Base-by-base conservation (phyloP, 148 eudicot species). In the Persicaria maculosa region DNA sequence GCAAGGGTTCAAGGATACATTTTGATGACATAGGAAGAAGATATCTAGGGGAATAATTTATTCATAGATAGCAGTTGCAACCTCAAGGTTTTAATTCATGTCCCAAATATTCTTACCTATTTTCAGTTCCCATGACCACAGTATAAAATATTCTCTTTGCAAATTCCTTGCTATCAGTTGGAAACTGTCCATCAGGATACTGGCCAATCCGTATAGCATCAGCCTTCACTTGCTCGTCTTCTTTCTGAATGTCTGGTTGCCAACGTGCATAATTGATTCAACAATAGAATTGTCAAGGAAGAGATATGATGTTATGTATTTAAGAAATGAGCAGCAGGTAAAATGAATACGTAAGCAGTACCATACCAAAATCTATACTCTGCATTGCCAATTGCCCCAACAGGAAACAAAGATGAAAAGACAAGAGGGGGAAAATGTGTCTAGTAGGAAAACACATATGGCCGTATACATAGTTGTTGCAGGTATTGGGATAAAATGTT, bases 131-230 rank as follows among this genome's bases (percentile, higher is more conserved):
- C 98, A 95, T 95, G 82, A 79, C 92, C 48, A 92, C 93, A 0
- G 93, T 92, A 81, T 95, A 95, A 81, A 95, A 95, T 74, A 95
- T 88, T 74, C 92, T 91, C 74, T 88, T 87, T 9, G 98, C 96
- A 72, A 95, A 95, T 75, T 95, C 98, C 83, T 82, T 88, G 89
- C 90, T 84, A 78, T 90, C 96, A 48, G 85, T 84, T 69, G 97
- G 98, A 84, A 86, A 88, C 72, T 90, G 80, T 31, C 99, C 99
- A 76, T 92, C 91, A 68, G 85, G 68, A 81, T 95, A 94, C 74
- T 90, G 87, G 77, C 99, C 99, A 79, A 95, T 92, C 65, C 97
- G 75, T 76, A 90, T 80, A 72, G 99, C 99, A 82, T 95, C 99
- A 73, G 86, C 85, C 84, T 95, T 95, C 45, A 92, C 94, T 74